Evolutionary conservation across 2,329 filamentous ascomycete species (phyloP).

Genomic region (Aureobasidium musti): DNA sequence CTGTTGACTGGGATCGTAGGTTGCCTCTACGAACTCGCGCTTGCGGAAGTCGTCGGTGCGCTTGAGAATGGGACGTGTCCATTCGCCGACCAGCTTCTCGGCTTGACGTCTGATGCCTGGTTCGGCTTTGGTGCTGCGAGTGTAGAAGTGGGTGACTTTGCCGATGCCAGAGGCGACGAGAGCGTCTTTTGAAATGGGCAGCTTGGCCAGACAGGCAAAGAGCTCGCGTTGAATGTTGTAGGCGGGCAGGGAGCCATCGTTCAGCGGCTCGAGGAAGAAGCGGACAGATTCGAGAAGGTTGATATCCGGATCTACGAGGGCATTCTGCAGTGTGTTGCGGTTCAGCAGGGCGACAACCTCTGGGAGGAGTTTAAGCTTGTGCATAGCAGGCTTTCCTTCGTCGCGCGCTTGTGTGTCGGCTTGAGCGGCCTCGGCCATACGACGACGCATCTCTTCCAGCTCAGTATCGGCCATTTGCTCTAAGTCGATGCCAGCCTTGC

Average conservation of each 20-base stretch:
- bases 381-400: conserved; percentile 75
- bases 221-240: conserved; percentile 98
- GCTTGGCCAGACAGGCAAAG: conserved; percentile 73
- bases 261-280: conserved; percentile 94
- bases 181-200: conserved; percentile 89
- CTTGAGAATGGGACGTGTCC: conserved; percentile 92
- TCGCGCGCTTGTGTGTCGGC: conserved; percentile 81
- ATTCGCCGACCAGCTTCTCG: conserved; percentile 88
- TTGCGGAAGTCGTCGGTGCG: conserved; percentile 94
- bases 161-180: conserved; percentile 90
- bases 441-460: conserved; percentile 80
- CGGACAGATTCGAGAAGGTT: conserved; percentile 94
- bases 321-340: conserved; percentile 80
- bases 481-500: conserved; percentile 88
- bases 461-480: conserved; percentile 88
- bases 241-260: conserved; percentile 89
- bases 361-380: conserved; percentile 92
- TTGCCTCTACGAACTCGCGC: conserved; percentile 61
- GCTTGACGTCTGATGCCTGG: conserved; percentile 88
- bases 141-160: conserved; percentile 96
- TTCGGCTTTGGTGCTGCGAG: conserved; percentile 88
- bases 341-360: conserved; percentile 87
- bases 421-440: conserved; percentile 88
- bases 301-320: conserved; percentile 88
- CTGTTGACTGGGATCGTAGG: conserved; percentile 57